phyloP scores from a whole-genome alignment of 2,329 filamentous ascomycete genomes.

The Byssochlamys sp. region DNA sequence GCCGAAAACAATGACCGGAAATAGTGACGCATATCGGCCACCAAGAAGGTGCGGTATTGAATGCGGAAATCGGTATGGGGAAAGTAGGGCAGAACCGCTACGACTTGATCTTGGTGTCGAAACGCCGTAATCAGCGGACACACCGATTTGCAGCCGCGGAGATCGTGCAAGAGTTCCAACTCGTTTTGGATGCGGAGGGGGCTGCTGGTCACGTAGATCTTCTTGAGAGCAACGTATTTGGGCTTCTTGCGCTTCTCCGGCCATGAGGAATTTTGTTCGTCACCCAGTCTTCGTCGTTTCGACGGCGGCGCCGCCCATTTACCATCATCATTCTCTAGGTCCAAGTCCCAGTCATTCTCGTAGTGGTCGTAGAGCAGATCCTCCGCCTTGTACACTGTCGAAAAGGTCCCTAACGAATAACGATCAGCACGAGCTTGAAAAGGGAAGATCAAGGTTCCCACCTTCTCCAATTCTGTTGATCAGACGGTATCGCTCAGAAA shows the following conservation, averaged over 20 bases:
- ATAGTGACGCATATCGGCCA: slow-evolving; percentile 79
- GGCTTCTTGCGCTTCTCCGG: slow-evolving; percentile 41
- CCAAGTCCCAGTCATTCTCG: slow-evolving; percentile 76
- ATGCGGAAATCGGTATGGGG: slow-evolving; percentile 82
- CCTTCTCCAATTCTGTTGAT: slow-evolving; percentile 97
- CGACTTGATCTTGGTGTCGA: slow-evolving; percentile 82
- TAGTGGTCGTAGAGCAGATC: slow-evolving; percentile 77
- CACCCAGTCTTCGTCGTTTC: slow-evolving; percentile 42
- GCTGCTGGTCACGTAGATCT: slow-evolving; percentile 97
- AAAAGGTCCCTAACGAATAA: slow-evolving; percentile 70
- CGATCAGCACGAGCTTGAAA: background rate
- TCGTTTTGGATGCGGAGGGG: slow-evolving; percentile 91
- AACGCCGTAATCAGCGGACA: slow-evolving; percentile 97
- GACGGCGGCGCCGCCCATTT: slow-evolving; percentile 62
- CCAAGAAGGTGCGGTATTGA: slow-evolving; percentile 84
- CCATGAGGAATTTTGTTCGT: slow-evolving; percentile 23
- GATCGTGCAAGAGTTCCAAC: slow-evolving; percentile 80
- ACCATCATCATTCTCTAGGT: slow-evolving; percentile 50
- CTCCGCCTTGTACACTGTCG: slow-evolving; percentile 96
- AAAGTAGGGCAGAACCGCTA: slow-evolving; percentile 91
- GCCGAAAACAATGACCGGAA: slow-evolving; percentile 81
- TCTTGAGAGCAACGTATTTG: slow-evolving; percentile 92
- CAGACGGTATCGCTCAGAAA: slow-evolving; percentile 72
- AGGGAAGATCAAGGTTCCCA: slow-evolving; percentile 27
- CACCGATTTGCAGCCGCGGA: slow-evolving; percentile 72